These are phyloP conservation scores for Schizochytrium sp. DNA, from an alignment of 108 stramenopile species.

Conservation along the genomic window DNA sequence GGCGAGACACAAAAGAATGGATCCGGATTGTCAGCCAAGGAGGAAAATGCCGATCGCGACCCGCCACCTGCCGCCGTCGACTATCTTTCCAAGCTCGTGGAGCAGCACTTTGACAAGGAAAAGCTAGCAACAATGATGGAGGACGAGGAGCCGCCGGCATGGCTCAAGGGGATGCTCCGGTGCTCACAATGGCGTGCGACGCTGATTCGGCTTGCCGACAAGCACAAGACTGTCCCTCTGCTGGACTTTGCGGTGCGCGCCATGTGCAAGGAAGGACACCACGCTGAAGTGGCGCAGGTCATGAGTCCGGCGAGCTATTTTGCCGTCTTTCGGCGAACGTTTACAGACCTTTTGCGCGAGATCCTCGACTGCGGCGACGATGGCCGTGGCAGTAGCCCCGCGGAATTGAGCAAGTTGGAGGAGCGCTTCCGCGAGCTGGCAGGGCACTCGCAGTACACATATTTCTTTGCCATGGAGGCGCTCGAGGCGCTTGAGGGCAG, in stretches of 20 bases:
- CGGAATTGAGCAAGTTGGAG: neutral
- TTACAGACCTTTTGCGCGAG: neutral
- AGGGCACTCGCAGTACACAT: neutral
- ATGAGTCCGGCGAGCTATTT: neutral
- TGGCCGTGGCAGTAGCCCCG: neutral
- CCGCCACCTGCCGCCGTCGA: neutral
- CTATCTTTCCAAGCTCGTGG: neutral
- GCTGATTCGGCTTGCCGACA: conserved; percentile 2
- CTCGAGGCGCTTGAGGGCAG: conserved; percentile 11
- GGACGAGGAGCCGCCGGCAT: neutral
- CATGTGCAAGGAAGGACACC: neutral
- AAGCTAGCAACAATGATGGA: neutral
- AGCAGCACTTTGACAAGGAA: neutral
- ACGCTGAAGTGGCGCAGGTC: neutral
- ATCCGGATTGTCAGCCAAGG: neutral
- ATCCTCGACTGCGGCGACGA: neutral
- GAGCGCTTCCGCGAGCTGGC: conserved; percentile 7
- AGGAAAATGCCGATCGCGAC: neutral
- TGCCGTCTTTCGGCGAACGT: conserved; percentile 2
- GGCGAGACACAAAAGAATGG: neutral
- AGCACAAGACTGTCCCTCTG: neutral
- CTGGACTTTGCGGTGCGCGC: neutral
- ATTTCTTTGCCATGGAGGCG: conserved; percentile 12
- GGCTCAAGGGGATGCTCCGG: neutral
- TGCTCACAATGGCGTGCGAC: neutral